Evolutionary conservation across 78 protist species (phyloP).

Genomic region (Cavenderia fasciculata): DNA sequence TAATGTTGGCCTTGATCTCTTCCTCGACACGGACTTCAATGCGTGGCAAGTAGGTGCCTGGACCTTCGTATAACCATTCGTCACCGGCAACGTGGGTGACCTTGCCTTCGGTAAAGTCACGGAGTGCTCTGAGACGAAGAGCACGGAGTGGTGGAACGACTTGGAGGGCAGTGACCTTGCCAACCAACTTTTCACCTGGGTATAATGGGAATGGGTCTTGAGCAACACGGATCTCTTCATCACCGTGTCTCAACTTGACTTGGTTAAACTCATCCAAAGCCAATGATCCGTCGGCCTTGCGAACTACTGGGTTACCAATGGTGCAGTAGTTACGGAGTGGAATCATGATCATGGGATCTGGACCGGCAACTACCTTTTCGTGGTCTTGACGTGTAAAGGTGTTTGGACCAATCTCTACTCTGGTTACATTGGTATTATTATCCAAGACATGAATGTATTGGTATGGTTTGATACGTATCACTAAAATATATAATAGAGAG

Average conservation of each 20-base stretch:
- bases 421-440: conserved; percentile 87
- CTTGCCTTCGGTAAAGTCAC: conserved; percentile 75
- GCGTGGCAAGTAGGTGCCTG: conserved; percentile 75
- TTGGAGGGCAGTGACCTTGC: conserved; percentile 67
- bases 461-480: conserved; percentile 74
- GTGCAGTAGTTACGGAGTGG: conserved; percentile 91
- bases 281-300: conserved; percentile 38
- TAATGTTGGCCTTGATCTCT: conserved; percentile 77
- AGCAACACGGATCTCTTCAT: conserved; percentile 87
- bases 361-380: conserved; percentile 87
- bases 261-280: conserved; percentile 77
- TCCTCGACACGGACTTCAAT: conserved; percentile 81
- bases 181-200: conserved; percentile 91
- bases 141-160: conserved; percentile 84
- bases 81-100: conserved; percentile 85
- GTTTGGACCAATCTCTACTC: conserved; percentile 87
- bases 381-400: conserved; percentile 91
- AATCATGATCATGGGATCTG: conserved; percentile 82
- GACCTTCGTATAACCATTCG: conserved; percentile 93
- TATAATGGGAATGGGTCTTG: conserved; percentile 91
- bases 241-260: conserved; percentile 85
- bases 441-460: conserved; percentile 85
- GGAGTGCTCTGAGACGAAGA: conserved; percentile 85
- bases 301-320: conserved; percentile 84
- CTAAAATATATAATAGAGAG: too few species aligned